These are phyloP conservation scores for Rhododendron vialii DNA, from an alignment of 148 eudicot species.

Conservation along the genomic window DNA sequence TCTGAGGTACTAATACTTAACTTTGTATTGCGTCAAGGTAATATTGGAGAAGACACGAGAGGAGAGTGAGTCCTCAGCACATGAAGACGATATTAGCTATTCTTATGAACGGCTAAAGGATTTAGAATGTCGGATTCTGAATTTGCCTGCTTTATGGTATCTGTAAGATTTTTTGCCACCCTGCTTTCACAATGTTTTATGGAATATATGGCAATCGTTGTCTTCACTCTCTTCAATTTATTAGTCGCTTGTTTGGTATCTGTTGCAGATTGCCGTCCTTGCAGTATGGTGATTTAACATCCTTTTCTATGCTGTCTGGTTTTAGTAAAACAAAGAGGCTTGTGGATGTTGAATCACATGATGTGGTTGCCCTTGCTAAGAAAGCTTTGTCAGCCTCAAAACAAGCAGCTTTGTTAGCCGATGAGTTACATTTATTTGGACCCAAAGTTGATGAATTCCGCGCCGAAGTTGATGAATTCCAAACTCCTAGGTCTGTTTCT, in stretches of 20 bases:
- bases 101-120: slow-evolving; percentile 39
- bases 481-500: slow-evolving; percentile 40
- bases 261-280: slow-evolving; percentile 50
- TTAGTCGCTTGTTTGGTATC: slow-evolving; percentile 4
- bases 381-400: slow-evolving; percentile 86
- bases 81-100: slow-evolving; percentile 27
- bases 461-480: slow-evolving; percentile 34
- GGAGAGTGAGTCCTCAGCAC: slow-evolving; percentile 23
- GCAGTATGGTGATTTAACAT: slow-evolving; percentile 25
- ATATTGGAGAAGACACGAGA: slow-evolving; percentile 35
- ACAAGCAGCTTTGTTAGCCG: slow-evolving; percentile 55
- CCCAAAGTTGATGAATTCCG: slow-evolving; percentile 33
- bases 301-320: slow-evolving; percentile 23
- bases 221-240: background rate
- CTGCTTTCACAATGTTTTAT: background rate
- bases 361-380: slow-evolving; percentile 64
- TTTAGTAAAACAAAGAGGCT: slow-evolving; percentile 20
- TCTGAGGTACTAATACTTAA: background rate
- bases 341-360: slow-evolving; percentile 32
- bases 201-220: background rate
- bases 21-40: slow-evolving; percentile 22
- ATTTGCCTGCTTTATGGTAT: slow-evolving; percentile 53
- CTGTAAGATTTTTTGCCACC: slow-evolving; percentile 48
- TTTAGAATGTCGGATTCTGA: slow-evolving; percentile 44
- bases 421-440: slow-evolving; percentile 32